Evolutionary conservation across 768 basidiomycete species (phyloP), one percentile per base, ranked within the genome.

Genomic region (Tylopilus sp.): DNA sequence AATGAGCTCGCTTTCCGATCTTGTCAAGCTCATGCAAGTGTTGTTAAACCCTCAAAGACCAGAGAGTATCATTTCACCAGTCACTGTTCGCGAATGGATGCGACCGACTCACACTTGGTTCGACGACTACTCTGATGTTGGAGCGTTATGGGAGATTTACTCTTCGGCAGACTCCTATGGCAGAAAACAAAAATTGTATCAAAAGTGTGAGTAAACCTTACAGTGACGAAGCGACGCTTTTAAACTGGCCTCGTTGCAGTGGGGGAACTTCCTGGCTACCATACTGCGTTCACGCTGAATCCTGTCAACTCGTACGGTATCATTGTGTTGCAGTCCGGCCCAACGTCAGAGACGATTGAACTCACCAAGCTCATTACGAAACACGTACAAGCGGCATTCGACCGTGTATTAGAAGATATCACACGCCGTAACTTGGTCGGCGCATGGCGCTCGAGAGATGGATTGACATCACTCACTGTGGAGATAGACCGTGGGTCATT

Each of bases 1-100:
- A 55, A 78, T 77, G 58, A 72, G 74, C 54, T 81, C 80, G 0
- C 65, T 83, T 12, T 59, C 72, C 1, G 82, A 83, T 57, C 64
- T 79, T 9, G 62, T 64, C 16, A 74, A 60, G 7, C 46, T 79
- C 42, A 77, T 78, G 71, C 73, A 74, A 48, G 71, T 73, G 4
- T 58, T 82, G 41, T 68, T 83, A 25, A 71, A 79, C 34, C 78
- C 81, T 12, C 58, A 30, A 28, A 64, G 50, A 19, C 61, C 61
- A 19, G 70, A 71, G 24, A 69, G 72, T 14, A 54, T 76, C 19
- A 45, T 76, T 11, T 68, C 76, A 9, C 45, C 62, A 1, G 59
- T 58, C 17, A 71, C 72, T 14, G 49, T 76, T n/a, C 65, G 70
- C 7, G 77, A 75, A 60, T 77, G 76, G 77, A 62, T 78, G 38